Conservation (phyloP, 208 protist species). For the Porcisia hertigi region DNA sequence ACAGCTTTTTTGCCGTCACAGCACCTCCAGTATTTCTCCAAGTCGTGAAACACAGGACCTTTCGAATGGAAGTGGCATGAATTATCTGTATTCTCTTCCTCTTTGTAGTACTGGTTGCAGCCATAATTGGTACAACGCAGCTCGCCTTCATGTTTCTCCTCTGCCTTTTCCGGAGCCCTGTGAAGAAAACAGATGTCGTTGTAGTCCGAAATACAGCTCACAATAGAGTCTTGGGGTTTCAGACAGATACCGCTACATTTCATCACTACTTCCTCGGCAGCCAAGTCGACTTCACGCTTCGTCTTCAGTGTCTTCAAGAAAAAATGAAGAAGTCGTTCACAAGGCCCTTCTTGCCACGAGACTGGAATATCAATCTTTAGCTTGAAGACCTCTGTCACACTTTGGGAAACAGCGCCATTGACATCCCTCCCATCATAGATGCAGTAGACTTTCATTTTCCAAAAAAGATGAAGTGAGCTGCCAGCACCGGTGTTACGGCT, state of each 20-base stretch:
- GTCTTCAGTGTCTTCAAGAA: slow-evolving; percentile 44
- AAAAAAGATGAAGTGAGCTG: not conserved
- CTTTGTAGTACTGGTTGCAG: slow-evolving; percentile 68
- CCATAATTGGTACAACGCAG: slow-evolving; percentile 81
- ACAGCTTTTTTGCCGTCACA: slow-evolving; percentile 66
- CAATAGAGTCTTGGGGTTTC: slow-evolving; percentile 41
- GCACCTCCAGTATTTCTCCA: slow-evolving; percentile 86
- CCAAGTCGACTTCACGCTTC: slow-evolving; percentile 37
- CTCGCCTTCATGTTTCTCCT: slow-evolving; percentile 35
- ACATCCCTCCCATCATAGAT: slow-evolving; percentile 69
- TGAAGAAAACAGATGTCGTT: slow-evolving; percentile 75
- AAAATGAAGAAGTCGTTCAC: slow-evolving; percentile 35
- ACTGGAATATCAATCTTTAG: slow-evolving; percentile 50
- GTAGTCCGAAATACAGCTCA: slow-evolving; percentile 61
- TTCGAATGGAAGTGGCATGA: slow-evolving; percentile 70
- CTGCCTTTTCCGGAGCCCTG: slow-evolving; percentile 22
- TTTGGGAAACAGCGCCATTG: slow-evolving; percentile 28
- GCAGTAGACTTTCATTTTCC: slow-evolving; percentile 76
- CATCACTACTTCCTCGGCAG: slow-evolving; percentile 41
- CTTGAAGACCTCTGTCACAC: slow-evolving; percentile 49
- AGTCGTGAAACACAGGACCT: slow-evolving; percentile 82
- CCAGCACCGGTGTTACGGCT: not conserved
- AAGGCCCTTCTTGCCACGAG: slow-evolving; percentile 34
- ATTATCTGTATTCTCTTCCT: slow-evolving; percentile 68
- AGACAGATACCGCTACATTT: slow-evolving; percentile 60